Evolutionary conservation across 1,284 basidiomycete species (phyloP), one percentile per base, ranked within the genome.

Genomic region (Cyathus olla): DNA sequence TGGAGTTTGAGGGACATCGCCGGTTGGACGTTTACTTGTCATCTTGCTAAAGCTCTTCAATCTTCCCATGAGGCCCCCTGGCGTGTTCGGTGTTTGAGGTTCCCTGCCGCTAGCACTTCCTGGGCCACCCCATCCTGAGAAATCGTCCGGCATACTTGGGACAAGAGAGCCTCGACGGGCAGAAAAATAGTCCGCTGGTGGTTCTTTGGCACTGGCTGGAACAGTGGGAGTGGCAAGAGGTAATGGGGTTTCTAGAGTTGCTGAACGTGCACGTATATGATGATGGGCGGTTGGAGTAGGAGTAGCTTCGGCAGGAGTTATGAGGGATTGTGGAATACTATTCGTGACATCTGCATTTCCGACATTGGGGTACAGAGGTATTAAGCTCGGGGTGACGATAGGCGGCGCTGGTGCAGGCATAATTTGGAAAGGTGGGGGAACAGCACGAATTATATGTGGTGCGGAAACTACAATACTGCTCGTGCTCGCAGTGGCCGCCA

Each of bases 11-110:
- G 44, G 21, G 3, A 47, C 44, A 21, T 47, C 44, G 21, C 44
- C 21, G 11, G 21, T 77, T n/a, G 78, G 75, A 46, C 86, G 83
- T 72, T 87, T 87, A 66, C 82, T 85, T 19, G 77, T 68, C 58
- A 81, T 84, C 71, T 89, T 90, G 9, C 92, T 93, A 60, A 95
- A 88, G 60, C 80, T 90, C 76, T 91, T 94, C 64, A 96, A 78
- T 59, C 90, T 85, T 3, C 94, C 92, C 87, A 95, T 95, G 52
- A 95, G 80, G 3, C 90, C 87, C 39, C 87, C 81, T 5, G 92
- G 90, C 1, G 89, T 91, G 52, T 66, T 82, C 2, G 88, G 86
- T 17, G 83, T 85, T 50, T 78, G 73, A 9, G 80, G 73, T 2
- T 79, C 21, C 44, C 26, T 21, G 21, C 26, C 21, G 44, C 21